These are phyloP conservation scores for Suhomyces sp. DNA, from an alignment of 805 yeast genomes.

Conservation along the genomic window DNA sequence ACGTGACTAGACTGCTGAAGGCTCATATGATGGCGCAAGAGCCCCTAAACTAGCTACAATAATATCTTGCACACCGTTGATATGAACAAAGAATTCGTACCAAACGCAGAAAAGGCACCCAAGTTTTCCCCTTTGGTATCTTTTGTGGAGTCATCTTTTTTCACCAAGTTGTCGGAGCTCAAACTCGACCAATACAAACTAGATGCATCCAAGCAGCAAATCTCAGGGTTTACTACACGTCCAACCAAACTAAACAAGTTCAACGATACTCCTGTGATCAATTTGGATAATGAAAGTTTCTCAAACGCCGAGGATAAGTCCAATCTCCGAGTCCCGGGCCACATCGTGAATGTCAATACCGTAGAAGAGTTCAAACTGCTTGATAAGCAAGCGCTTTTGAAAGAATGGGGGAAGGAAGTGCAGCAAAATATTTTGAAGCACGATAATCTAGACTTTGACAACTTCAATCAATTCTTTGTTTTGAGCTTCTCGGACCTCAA, in stretches of 20 bases:
- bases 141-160: constrained; percentile 84
- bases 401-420: constrained; percentile 31
- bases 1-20: background rate
- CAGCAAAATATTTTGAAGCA: constrained; percentile 16
- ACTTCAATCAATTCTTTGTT: constrained; percentile 23
- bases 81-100: background rate
- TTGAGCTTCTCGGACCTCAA: constrained; percentile 85
- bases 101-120: constrained; percentile 4
- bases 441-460: constrained; percentile 11
- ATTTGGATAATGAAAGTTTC: constrained; percentile 34
- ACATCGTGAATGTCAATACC: constrained; percentile 64
- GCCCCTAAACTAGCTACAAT: background rate
- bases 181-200: constrained; percentile 75
- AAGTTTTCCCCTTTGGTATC: constrained; percentile 57
- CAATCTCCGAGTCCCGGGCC: constrained; percentile 10
- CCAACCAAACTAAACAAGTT: constrained; percentile 33
- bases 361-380: constrained; percentile 75
- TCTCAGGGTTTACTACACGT: constrained; percentile 44
- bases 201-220: constrained; percentile 42
- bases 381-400: constrained; percentile 61
- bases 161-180: constrained; percentile 65
- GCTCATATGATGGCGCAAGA: background rate
- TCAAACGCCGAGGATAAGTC: background rate
- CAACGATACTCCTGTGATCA: constrained; percentile 33
- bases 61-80: background rate